Base-by-base conservation (phyloP, 768 basidiomycete genomes). In the Mycena galericulata region DNA sequence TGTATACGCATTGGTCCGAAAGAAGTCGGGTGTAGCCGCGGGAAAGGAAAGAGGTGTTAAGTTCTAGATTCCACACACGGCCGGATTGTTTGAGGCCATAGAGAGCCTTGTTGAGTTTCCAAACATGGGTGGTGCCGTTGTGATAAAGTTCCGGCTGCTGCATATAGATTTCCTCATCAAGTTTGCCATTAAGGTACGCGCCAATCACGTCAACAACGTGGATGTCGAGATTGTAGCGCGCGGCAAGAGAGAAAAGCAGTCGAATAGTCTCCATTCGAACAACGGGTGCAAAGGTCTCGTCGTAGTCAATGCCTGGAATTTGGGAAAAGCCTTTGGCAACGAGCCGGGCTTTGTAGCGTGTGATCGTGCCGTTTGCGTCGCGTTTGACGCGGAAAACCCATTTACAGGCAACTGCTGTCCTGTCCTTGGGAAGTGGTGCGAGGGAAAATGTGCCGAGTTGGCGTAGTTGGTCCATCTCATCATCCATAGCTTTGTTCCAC, bases 371-470 rank as follows among this genome's bases (percentile, higher is more conserved):
- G 12, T 70, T 24, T 5, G 60, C 69, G 60, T 81, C 75, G 18
- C 65, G 58, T 69, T 84, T 84, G 43, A 71, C 56, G 50, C 66
- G 72, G 67, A 76, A 82, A 12, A 75, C 71, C 75, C 75, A 75
- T 61, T 74, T 75, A 20, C 73, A 75, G 0, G 41, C 57, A 1
- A 78, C 40, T 0, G 73, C 62, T 4, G 67, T 73, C 14, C 73
- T 3, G 14, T 64, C 60, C 3, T 65, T 14, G 0, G 76, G 78
- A 2, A 56, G 36, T 3, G 74, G 58, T 0, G 62, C 61, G 1
- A 73, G 22, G 7, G 71, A 70, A 63, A 69, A 78, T 27, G 59
- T 49, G 34, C 47, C 47, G n/a, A 61, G 47, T 49, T 49, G 22
- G 36, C 46, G 59, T 11, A 61, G 24, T 40, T 49, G 59, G 14